Conservation (phyloP, 1,284 basidiomycete species). For the Somion occarium region DNA sequence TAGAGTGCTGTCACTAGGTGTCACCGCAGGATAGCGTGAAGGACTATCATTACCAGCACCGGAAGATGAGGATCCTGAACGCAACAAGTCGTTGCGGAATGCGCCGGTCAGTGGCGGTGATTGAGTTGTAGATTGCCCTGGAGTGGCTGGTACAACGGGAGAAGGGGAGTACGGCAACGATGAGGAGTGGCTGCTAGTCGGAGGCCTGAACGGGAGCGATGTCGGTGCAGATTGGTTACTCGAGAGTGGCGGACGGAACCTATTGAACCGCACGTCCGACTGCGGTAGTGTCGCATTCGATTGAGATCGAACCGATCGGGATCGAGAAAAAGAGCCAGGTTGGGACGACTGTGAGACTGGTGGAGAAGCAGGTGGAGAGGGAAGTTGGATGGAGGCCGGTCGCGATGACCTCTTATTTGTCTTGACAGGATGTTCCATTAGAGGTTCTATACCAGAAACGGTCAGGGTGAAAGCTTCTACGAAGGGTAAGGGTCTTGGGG, state of each 20-base stretch:
- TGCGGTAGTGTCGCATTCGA: slow-evolving; percentile 10
- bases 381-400: slow-evolving; percentile 23
- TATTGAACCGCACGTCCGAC: slow-evolving; percentile 11
- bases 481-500: neutral
- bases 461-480: neutral
- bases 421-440: slow-evolving; percentile 12
- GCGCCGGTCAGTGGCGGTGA: slow-evolving; percentile 21
- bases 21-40: slow-evolving; percentile 13
- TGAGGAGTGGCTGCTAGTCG: neutral
- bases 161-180: slow-evolving; percentile 5
- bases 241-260: slow-evolving; percentile 20
- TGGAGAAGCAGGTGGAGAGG: slow-evolving; percentile 28
- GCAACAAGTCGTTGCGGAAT: slow-evolving; percentile 20
- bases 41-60: slow-evolving; percentile 6
- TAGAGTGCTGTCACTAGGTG: slow-evolving; percentile 8
- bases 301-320: slow-evolving; percentile 14
- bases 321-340: slow-evolving; percentile 3
- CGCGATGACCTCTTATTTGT: slow-evolving; percentile 6
- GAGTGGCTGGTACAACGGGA: slow-evolving; percentile 21
- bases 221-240: slow-evolving; percentile 16
- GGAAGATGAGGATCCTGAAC: slow-evolving; percentile 13
- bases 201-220: slow-evolving; percentile 22
- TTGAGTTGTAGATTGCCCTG: slow-evolving; percentile 9
- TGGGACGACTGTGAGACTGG: slow-evolving; percentile 8
- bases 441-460: slow-evolving; percentile 18